phyloP scores from a whole-genome alignment of 441 rosid species.

The Adansonia grandidieri region DNA sequence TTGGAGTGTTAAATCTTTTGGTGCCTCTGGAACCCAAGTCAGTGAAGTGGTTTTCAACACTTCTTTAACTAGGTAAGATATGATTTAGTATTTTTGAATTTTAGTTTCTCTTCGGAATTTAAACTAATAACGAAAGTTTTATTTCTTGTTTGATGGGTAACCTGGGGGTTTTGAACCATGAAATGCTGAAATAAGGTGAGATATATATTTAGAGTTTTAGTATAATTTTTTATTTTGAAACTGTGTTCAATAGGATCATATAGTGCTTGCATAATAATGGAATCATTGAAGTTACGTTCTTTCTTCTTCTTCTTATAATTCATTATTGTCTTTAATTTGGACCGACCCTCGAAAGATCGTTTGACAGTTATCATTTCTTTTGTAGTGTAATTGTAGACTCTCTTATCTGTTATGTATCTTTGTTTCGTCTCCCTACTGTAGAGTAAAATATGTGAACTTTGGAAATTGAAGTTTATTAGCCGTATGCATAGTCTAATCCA shows the following conservation, averaged over 20 bases:
- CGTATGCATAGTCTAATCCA: neutral
- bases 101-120: constrained; percentile 9
- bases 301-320: neutral
- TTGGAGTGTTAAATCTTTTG: constrained; percentile 93
- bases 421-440: neutral
- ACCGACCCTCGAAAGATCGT: neutral
- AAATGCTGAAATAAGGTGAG: neutral
- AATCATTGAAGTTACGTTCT: neutral
- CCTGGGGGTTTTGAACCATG: neutral
- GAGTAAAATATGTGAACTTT: neutral
- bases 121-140: neutral
- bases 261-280: neutral
- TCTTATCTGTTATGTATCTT: neutral
- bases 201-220: neutral
- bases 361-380: neutral
- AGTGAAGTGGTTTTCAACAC: constrained; percentile 96
- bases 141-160: neutral
- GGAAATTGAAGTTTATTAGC: neutral
- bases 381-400: neutral
- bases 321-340: neutral
- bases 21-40: constrained; percentile 87
- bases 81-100: neutral
- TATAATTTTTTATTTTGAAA: neutral
- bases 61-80: constrained; percentile 75
- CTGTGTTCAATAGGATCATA: neutral